A percentile compares a stretch with the other conserved stretches of the same genome.
phyloP scores from a whole-genome alignment of 2,329 filamentous ascomycete genomes.

The Meredithiella fracta region DNA sequence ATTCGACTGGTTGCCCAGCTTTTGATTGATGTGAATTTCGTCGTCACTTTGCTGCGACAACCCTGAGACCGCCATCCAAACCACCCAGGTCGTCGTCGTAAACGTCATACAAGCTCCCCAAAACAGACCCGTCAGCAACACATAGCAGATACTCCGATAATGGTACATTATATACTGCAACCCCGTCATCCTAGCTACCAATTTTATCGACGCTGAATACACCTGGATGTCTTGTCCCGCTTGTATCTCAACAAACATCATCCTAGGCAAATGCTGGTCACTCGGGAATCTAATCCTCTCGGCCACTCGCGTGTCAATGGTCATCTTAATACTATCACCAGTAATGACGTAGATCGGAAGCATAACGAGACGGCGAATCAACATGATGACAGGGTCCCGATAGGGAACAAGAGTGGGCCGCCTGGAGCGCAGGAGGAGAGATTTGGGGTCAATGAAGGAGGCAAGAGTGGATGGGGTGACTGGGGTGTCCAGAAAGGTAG shows the following conservation, averaged over 20 bases:
- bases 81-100: constrained; percentile 47
- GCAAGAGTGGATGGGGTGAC: neutral
- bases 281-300: constrained; percentile 50
- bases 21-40: neutral
- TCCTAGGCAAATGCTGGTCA: constrained; percentile 26
- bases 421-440: constrained; percentile 44
- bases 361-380: constrained; percentile 41
- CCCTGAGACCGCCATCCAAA: constrained; percentile 22
- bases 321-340: constrained; percentile 7
- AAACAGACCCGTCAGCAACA: constrained; percentile 53
- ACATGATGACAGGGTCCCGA: constrained; percentile 49
- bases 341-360: constrained; percentile 51
- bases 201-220: constrained; percentile 50
- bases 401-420: constrained; percentile 71
- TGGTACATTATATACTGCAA: constrained; percentile 78
- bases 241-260: constrained; percentile 47
- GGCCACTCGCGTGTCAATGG: constrained; percentile 44
- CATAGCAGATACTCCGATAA: constrained; percentile 53
- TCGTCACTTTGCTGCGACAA: neutral
- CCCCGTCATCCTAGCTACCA: constrained; percentile 61
- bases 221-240: constrained; percentile 56
- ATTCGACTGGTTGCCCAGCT: too few species aligned
- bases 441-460: neutral
- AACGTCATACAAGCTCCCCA: constrained; percentile 61
- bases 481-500: neutral